Base-by-base conservation (phyloP, 2,329 filamentous ascomycete genomes). In the Epichloe glyceriae region DNA sequence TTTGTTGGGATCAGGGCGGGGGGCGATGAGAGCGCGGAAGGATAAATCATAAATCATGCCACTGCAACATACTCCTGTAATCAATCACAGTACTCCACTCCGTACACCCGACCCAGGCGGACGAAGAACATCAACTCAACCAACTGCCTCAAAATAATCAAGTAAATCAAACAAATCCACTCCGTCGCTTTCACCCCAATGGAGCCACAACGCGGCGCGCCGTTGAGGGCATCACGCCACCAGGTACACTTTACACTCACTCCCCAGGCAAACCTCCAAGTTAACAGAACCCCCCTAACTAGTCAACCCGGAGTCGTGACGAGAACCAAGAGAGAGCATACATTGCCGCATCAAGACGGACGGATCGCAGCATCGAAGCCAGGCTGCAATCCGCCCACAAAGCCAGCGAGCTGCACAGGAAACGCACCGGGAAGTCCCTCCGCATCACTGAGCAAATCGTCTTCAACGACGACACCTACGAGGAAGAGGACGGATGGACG, bases 391-490 rank as follows among this genome's bases (percentile, higher is more conserved):
- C 90, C 3, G 90, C 91, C 14, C 78, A 82, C 48, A 80, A 87
- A 67, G 90, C 90, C 6, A 95, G 90, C n/a, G 83, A 88, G 60
- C 88, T 95, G 39, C 91, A 95, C 74, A 88, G 89, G 70, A 79
- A 83, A 64, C 82, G 89, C 19, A 95, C 90, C 0, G 91, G 90
- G 38, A 86, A 88, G 58, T 80, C 78, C 2, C 75, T 96, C 53
- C 82, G 83, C 58, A 86, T 96, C 52, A 89, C 84, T 20, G 85
- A 90, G 66, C 79, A 93, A 61, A 89, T 93, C 20, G 89, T 95
- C 14, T 73, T 86, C 58, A 89, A 88, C 55, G 90, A 95, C 64
- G 88, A 94, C 64, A 95, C 95, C 87, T 96, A 96, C 63, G 89
- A 95, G 61, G 90, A 95, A 66, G 87, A 95, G 62, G 89, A 95